Percentiles rank a stretch among this genome's conserved stretches.
Conservation (phyloP, 2,329 filamentous ascomycete species). For the Penicillium sp. region DNA sequence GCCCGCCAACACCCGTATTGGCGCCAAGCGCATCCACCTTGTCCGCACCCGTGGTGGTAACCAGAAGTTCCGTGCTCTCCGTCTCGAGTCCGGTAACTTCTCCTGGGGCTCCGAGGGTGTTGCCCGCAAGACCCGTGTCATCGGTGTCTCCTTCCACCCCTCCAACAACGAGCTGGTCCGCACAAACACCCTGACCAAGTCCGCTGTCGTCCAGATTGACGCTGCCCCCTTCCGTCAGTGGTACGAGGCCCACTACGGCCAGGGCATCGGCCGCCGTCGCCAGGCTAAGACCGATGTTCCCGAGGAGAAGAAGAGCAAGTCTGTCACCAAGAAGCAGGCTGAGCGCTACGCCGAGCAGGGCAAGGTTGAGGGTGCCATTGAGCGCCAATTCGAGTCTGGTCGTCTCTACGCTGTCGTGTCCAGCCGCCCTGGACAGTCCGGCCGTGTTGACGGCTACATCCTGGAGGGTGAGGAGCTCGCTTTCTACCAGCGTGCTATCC, state of each 20-base stretch:
- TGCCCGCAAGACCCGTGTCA: slow-evolving; percentile 99
- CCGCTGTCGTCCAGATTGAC: slow-evolving; percentile 98
- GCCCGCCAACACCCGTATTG: slow-evolving; percentile 99
- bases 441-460: slow-evolving; percentile 95
- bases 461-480: slow-evolving; percentile 99
- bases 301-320: slow-evolving; percentile 89
- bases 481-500: slow-evolving; percentile 99
- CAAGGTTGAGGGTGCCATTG: slow-evolving; percentile 90
- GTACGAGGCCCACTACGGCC: slow-evolving; percentile 99
- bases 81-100: slow-evolving; percentile 99
- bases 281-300: slow-evolving; percentile 71
- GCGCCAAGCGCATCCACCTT: slow-evolving; percentile 92
- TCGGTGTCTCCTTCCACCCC: slow-evolving; percentile 97
- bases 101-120: slow-evolving; percentile 98
- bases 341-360: slow-evolving; percentile 78
- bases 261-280: slow-evolving; percentile 83
- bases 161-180: slow-evolving; percentile 99
- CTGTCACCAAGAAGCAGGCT: slow-evolving; percentile 95
- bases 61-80: slow-evolving; percentile 99
- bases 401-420: slow-evolving; percentile 93
- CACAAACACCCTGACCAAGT: slow-evolving; percentile 99
- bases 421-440: slow-evolving; percentile 94
- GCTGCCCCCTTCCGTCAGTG: slow-evolving; percentile 99
- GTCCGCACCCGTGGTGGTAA: slow-evolving; percentile 98
- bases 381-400: slow-evolving; percentile 99